phyloP scores from a whole-genome alignment of 306 rosid species.

The Vigna reflexopilosa region DNA sequence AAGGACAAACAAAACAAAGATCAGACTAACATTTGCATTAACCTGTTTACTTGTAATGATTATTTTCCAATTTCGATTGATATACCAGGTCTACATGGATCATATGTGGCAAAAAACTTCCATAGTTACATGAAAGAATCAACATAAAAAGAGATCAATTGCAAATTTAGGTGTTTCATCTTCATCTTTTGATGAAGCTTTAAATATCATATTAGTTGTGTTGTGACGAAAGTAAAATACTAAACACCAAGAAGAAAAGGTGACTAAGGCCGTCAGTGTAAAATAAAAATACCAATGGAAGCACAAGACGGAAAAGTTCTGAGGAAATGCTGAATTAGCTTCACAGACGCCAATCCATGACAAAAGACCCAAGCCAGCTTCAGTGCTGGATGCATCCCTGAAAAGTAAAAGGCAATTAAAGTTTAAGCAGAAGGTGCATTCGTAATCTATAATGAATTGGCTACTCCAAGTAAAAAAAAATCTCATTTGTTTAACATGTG shows the following conservation, averaged over 20 bases:
- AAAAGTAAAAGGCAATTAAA: conserved; percentile 12
- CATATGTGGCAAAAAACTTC: conserved; percentile 1
- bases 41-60: background rate
- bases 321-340: conserved; percentile 75
- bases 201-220: background rate
- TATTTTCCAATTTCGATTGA: conserved; percentile 13
- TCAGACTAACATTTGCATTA: background rate
- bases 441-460: background rate
- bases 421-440: background rate
- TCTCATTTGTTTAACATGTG: background rate
- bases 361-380: conserved; percentile 77
- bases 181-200: background rate
- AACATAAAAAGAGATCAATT: conserved; percentile 20
- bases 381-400: conserved; percentile 63
- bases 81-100: background rate
- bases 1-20: conserved; percentile 4
- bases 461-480: background rate
- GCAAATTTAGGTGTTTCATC: background rate
- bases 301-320: conserved; percentile 86
- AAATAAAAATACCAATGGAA: conserved; percentile 80
- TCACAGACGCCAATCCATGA: conserved; percentile 86
- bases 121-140: conserved; percentile 13
- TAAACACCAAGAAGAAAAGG: conserved; percentile 13
- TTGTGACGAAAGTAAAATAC: conserved; percentile 22
- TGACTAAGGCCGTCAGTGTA: background rate